Evolutionary conservation across 257 asterid genomes (phyloP).

Genomic region (Solanum sejunctum): DNA sequence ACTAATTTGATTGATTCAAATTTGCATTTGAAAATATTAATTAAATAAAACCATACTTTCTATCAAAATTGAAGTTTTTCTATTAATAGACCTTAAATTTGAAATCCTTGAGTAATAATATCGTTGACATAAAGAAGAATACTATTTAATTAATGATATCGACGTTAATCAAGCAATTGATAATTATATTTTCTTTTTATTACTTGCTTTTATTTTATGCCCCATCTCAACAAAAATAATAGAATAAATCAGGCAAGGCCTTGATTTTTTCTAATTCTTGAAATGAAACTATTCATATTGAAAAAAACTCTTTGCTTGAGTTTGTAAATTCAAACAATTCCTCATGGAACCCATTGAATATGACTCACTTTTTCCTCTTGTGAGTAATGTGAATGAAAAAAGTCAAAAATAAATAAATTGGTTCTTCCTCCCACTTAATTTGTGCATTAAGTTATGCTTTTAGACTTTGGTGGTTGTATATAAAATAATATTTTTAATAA

Average conservation of each 20-base stretch:
- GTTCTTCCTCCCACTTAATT: not conserved
- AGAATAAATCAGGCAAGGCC: not conserved
- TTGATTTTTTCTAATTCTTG: not conserved
- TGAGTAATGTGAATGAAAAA: not conserved
- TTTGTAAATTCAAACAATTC: not conserved
- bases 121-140: not conserved
- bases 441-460: not conserved
- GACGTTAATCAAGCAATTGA: not conserved
- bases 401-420: not conserved
- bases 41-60: no score
- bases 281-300: not conserved
- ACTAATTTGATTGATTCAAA: no score
- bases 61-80: no score
- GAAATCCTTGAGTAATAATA: not conserved
- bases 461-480: not conserved
- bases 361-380: not conserved
- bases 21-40: no score
- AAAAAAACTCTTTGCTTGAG: not conserved
- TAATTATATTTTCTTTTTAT: not conserved
- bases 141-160: not conserved
- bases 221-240: not conserved
- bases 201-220: not conserved
- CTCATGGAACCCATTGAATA: not conserved
- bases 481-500: not conserved
- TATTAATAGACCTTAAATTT: no score